Base-by-base conservation (phyloP, 306 rosid genomes). In the Cucumis cinereus region DNA sequence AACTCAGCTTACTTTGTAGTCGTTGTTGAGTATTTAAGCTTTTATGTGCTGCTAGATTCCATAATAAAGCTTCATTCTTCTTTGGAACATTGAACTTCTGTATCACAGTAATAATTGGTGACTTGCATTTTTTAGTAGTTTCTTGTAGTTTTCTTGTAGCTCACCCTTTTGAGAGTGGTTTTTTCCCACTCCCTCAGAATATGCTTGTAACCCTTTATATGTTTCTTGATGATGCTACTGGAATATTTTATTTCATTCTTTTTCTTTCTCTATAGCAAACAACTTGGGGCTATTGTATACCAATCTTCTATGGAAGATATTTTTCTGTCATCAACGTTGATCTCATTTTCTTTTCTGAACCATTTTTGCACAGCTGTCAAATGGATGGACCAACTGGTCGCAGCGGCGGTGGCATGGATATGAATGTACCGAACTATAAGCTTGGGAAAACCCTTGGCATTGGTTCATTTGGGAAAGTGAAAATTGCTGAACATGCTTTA, bases 381-480 rank as follows among this genome's bases (percentile, higher is more conserved):
- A 94, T 94, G 99, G 97, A 90, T 75, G 89, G 92, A 67, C 16
- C 90, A 52, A 79, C 82, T 78, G 87, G 88, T 75, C 90, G 87
- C 26, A 75, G 84, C 45, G 78, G 93, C 75, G 66, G 88, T 78
- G 85, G 84, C 60, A 82, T 86, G 67, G 92, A 90, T 82, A 76
- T 77, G 83, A 80, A 76, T 82, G 87, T 90, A 62, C 87, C 87
- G 24, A 90, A 94, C 85, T 94, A 94, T 84, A 92, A 94, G 81
- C 85, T 92, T 70, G 99, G 97, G 52, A 94, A 90, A 85, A 94
- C 99, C 14, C 96, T 92, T 79, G 97, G 99, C 72, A 92, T 92
- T 61, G 97, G 99, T 70, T 83, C 99, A 75, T 94, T 92, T 68
- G 96, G 99, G 64, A 94, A 94, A 83, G 99, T 94, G 82, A 92